Evolutionary conservation across 1,284 basidiomycete genomes (phyloP).

Genomic region (Ceratobasidium theobromae): DNA sequence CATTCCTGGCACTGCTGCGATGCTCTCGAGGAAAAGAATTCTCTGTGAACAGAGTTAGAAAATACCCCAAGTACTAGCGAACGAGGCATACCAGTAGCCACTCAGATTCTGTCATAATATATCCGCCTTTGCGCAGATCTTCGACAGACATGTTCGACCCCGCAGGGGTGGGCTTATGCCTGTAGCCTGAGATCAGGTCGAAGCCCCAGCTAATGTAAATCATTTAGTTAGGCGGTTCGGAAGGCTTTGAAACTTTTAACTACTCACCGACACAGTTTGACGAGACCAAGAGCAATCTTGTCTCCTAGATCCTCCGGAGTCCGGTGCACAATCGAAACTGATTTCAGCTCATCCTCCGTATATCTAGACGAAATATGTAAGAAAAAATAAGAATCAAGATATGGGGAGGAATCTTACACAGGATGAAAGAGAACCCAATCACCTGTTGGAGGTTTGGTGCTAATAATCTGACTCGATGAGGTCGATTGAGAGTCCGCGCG

Average conservation of each 20-base stretch:
- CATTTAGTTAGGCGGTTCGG: neutral
- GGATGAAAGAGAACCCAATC: conserved; percentile 30
- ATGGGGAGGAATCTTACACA: neutral
- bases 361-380: neutral
- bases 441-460: conserved; percentile 14
- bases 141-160: conserved; percentile 59
- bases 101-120: conserved; percentile 67
- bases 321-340: neutral
- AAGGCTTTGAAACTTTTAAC: neutral
- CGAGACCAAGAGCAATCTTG: conserved; percentile 10
- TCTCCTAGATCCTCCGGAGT: neutral
- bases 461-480: conserved; percentile 11
- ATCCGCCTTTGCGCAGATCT: conserved; percentile 70
- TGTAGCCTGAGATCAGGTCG: conserved; percentile 80
- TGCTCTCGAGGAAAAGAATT: conserved; percentile 84
- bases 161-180: conserved; percentile 65
- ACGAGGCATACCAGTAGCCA: conserved; percentile 68
- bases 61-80: neutral
- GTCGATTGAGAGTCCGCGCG: conserved; percentile 20
- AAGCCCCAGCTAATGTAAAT: conserved; percentile 56
- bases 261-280: conserved; percentile 8
- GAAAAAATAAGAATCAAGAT: neutral
- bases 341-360: conserved; percentile 1
- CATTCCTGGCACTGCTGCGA: conserved; percentile 95
- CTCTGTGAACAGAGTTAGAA: conserved; percentile 41